Evolutionary conservation across 2,329 filamentous ascomycete genomes (phyloP).

Genomic region (Fusarium metavorans): DNA sequence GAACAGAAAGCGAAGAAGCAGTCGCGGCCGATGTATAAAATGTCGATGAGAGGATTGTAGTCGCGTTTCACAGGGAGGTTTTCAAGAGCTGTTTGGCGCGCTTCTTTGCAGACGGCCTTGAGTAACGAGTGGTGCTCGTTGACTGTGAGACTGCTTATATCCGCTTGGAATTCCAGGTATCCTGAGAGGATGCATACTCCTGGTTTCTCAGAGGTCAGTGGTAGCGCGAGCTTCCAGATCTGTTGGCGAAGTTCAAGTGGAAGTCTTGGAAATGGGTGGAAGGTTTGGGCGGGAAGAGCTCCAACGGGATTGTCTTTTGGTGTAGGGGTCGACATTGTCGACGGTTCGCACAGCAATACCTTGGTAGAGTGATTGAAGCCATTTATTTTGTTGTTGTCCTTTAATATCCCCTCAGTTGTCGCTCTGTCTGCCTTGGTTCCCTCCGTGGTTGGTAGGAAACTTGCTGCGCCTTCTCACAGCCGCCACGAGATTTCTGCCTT

Average conservation of each 20-base stretch:
- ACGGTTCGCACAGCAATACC: not conserved
- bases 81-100: not conserved
- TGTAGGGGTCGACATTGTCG: not conserved
- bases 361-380: fast-evolving
- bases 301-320: not conserved
- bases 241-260: not conserved
- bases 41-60: not conserved
- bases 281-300: not conserved
- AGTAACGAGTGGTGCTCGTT: not conserved
- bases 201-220: not conserved
- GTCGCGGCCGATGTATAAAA: not conserved
- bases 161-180: too few species aligned
- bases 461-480: not conserved
- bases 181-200: not conserved
- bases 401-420: not conserved
- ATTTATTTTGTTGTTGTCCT: too few species aligned
- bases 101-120: not conserved
- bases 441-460: not conserved
- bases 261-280: not conserved
- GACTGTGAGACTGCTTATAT: not conserved
- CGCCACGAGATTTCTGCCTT: not conserved
- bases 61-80: not conserved
- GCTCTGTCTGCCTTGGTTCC: not conserved
- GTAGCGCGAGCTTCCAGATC: not conserved
- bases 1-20: not conserved